phyloP scores from a whole-genome alignment of 2,329 filamentous ascomycete genomes.

The Geosmithia flava region DNA sequence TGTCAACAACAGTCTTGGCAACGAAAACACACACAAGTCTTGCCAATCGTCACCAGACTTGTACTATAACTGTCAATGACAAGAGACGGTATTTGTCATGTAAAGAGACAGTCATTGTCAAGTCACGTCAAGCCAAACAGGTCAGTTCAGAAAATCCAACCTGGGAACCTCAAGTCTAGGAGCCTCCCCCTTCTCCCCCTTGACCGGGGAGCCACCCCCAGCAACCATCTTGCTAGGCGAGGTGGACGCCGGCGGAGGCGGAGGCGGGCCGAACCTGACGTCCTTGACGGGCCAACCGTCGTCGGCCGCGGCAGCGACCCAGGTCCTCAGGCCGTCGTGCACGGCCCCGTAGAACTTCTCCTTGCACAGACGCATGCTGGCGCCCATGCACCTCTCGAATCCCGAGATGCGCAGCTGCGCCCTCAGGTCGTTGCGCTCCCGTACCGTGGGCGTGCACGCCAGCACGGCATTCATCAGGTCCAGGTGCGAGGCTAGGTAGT shows the following conservation, averaged over 20 bases:
- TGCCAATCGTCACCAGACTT: background rate
- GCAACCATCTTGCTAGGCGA: conserved; percentile 17
- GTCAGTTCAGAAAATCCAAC: conserved; percentile 30
- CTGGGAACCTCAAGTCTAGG: conserved; percentile 51
- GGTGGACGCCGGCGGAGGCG: conserved; percentile 11
- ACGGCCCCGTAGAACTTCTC: conserved; percentile 94
- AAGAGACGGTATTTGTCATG: no score
- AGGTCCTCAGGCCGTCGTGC: conserved; percentile 78
- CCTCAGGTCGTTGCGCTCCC: conserved; percentile 69
- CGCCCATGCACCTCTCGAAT: conserved; percentile 82
- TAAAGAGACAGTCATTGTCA: no score
- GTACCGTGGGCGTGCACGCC: conserved; percentile 58
- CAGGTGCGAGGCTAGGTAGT: conserved; percentile 85
- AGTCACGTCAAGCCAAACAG: no score
- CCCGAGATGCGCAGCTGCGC: conserved; percentile 68
- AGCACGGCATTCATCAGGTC: conserved; percentile 88
- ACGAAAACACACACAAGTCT: background rate
- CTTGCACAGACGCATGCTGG: conserved; percentile 79
- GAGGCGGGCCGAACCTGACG: conserved; percentile 60
- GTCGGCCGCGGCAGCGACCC: conserved; percentile 76
- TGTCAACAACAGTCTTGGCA: background rate
- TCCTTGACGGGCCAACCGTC: conserved; percentile 79
- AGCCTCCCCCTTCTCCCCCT: conserved; percentile 38
- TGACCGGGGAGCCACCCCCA: conserved; percentile 22
- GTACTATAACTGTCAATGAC: background rate